Percentiles rank a stretch among this genome's conserved stretches.
Conservation (phyloP, 768 basidiomycete species). For the Pleurotus djamor region DNA sequence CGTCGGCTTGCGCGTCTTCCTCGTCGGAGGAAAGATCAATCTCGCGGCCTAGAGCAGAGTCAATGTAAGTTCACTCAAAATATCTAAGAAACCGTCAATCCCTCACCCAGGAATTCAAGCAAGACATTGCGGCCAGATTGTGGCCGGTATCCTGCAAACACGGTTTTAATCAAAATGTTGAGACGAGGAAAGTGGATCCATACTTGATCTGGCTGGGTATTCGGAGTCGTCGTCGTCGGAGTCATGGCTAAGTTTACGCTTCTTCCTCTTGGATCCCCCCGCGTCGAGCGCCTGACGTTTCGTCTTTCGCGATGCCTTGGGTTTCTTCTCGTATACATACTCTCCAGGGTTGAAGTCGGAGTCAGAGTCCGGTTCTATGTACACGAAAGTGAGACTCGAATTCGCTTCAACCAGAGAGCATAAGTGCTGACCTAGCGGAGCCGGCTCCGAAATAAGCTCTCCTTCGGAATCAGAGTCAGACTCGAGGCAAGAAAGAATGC, state of each 20-base stretch:
- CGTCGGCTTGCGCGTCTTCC: conserved; percentile 32
- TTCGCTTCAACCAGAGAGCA: no score
- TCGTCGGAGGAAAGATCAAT: conserved; percentile 53
- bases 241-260: conserved; percentile 5
- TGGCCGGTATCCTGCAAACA: not conserved
- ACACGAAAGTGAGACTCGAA: not conserved
- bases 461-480: conserved; percentile 19
- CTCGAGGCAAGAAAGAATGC: not conserved
- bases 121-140: conserved; percentile 36
- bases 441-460: conserved; percentile 26
- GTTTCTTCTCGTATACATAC: conserved; percentile 27
- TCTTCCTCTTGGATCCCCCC: conserved; percentile 16
- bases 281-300: conserved; percentile 1
- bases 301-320: conserved; percentile 21
- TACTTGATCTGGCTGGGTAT: no score
- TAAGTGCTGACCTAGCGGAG: conserved; percentile 29
- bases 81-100: no score
- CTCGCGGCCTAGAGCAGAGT: conserved; percentile 26
- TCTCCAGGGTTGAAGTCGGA: conserved; percentile 45
- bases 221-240: not conserved
- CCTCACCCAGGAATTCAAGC: conserved; percentile 46
- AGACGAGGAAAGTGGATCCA: no score
- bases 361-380: conserved; percentile 43
- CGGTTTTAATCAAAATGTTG: not conserved
- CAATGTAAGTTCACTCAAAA: not conserved